Percentiles rank a stretch among this genome's conserved stretches.
phyloP scores from a whole-genome alignment of 352 stramenopile genomes.

The Pythium dissotocum region DNA sequence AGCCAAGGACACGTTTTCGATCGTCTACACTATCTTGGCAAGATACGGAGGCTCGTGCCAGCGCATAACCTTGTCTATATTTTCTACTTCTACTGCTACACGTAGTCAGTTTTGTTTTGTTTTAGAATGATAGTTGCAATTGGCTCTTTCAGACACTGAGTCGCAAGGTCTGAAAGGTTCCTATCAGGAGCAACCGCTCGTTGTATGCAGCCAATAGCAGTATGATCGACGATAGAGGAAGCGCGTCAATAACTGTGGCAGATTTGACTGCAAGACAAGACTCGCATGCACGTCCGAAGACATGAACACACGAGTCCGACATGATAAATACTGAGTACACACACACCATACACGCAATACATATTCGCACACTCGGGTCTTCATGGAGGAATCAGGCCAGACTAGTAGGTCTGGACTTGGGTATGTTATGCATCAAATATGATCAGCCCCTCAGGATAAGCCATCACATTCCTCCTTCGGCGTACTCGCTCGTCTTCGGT shows the following conservation, averaged over 20 bases:
- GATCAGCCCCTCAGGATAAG: conserved; percentile 86
- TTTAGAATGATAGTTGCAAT: conserved; percentile 73
- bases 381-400: conserved; percentile 79
- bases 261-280: conserved; percentile 69
- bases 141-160: conserved; percentile 82
- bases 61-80: background rate
- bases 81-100: background rate
- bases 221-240: conserved; percentile 66
- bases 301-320: background rate
- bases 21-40: no score
- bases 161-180: conserved; percentile 77
- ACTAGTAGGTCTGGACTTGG: conserved; percentile 65
- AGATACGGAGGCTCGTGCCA: no score
- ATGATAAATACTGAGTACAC: background rate
- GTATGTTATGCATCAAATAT: conserved; percentile 78
- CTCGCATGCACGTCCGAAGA: background rate
- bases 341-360: background rate
- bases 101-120: background rate
- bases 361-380: background rate
- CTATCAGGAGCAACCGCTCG: conserved; percentile 90
- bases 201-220: conserved; percentile 88
- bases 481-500: background rate
- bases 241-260: conserved; percentile 83
- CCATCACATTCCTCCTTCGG: conserved; percentile 66
- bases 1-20: no score